Evolutionary conservation across 1,284 basidiomycete genomes (phyloP).

Genomic region (Pseudozyma sp.): DNA sequence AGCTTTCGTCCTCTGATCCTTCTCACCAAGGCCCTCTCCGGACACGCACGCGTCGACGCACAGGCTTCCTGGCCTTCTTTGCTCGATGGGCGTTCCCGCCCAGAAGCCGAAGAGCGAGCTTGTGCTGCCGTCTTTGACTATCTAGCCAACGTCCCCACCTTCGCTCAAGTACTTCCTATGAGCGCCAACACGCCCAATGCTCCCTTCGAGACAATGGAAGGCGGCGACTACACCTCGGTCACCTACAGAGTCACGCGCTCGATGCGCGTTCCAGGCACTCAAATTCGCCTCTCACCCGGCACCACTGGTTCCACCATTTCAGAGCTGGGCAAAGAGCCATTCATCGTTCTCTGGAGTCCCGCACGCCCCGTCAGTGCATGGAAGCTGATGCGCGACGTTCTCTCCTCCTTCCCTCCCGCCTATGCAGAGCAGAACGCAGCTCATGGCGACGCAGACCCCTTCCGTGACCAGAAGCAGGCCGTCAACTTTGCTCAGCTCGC

Average conservation of each 20-base stretch:
- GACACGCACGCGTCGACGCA: constrained; percentile 57
- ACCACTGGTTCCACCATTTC: constrained; percentile 78
- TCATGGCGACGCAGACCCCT: constrained; percentile 27
- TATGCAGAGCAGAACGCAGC: constrained; percentile 8
- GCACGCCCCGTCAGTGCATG: constrained; percentile 78
- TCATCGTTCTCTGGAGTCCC: constrained; percentile 84
- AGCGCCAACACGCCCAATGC: constrained; percentile 73
- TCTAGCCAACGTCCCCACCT: constrained; percentile 79
- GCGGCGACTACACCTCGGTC: constrained; percentile 73
- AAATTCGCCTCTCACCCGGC: constrained; percentile 76
- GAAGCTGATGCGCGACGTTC: constrained; percentile 81
- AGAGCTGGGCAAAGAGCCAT: constrained; percentile 75
- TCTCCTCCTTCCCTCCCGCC: constrained; percentile 74
- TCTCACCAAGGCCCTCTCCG: constrained; percentile 81
- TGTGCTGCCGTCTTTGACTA: constrained; percentile 80
- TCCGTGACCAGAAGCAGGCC: constrained; percentile 38
- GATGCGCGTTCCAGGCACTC: constrained; percentile 78
- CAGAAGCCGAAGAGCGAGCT: constrained; percentile 64
- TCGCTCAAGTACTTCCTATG: constrained; percentile 78
- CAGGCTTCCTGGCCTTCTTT: constrained; percentile 46
- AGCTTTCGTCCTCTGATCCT: constrained; percentile 78
- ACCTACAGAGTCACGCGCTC: constrained; percentile 78
- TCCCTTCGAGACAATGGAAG: constrained; percentile 79
- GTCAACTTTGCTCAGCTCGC: constrained; percentile 48
- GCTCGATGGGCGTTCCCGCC: constrained; percentile 26